phyloP scores from a whole-genome alignment of 352 stramenopile species.

The Thraustotheca clavata region DNA sequence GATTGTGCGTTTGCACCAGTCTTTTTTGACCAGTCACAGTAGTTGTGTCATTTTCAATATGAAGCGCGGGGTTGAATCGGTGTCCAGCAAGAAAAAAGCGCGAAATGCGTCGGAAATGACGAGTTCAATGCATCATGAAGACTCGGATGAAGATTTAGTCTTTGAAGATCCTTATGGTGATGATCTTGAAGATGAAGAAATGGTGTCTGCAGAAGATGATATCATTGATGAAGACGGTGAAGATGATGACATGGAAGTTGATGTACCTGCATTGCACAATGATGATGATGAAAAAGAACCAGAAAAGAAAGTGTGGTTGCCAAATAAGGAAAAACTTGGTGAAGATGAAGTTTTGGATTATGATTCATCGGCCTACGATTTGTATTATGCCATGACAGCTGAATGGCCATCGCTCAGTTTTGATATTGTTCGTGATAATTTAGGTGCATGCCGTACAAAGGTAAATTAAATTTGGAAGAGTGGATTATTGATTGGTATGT shows the following conservation, averaged over 20 bases:
- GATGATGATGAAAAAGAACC: slow-evolving; percentile 45
- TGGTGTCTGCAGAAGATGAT: slow-evolving; percentile 73
- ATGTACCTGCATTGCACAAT: slow-evolving; percentile 26
- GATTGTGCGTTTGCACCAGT: neutral
- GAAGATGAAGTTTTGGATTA: slow-evolving; percentile 97
- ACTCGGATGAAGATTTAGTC: slow-evolving; percentile 52
- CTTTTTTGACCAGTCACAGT: slow-evolving; percentile 9
- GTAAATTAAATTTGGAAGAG: slow-evolving; percentile 21
- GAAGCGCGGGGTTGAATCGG: slow-evolving; percentile 42
- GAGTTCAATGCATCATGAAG: slow-evolving; percentile 28
- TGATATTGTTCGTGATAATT: slow-evolving; percentile 94
- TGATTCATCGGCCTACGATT: slow-evolving; percentile 98
- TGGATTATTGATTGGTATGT: neutral
- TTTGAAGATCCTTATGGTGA: slow-evolving; percentile 87
- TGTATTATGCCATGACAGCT: slow-evolving; percentile 97
- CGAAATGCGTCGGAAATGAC: slow-evolving; percentile 29
- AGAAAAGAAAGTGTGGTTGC: slow-evolving; percentile 91
- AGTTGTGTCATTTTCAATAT: slow-evolving; percentile 28
- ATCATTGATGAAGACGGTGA: slow-evolving; percentile 39
- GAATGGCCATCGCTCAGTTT: slow-evolving; percentile 98
- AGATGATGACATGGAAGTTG: slow-evolving; percentile 52
- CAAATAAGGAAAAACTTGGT: slow-evolving; percentile 81
- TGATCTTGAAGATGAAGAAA: slow-evolving; percentile 86
- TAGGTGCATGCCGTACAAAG: slow-evolving; percentile 87
- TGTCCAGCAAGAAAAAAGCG: slow-evolving; percentile 34